A percentile compares a stretch with the other conserved stretches of the same genome.
phyloP scores from a whole-genome alignment of 2,329 filamentous ascomycete genomes.

The Neophaeococcomyces aloes region DNA sequence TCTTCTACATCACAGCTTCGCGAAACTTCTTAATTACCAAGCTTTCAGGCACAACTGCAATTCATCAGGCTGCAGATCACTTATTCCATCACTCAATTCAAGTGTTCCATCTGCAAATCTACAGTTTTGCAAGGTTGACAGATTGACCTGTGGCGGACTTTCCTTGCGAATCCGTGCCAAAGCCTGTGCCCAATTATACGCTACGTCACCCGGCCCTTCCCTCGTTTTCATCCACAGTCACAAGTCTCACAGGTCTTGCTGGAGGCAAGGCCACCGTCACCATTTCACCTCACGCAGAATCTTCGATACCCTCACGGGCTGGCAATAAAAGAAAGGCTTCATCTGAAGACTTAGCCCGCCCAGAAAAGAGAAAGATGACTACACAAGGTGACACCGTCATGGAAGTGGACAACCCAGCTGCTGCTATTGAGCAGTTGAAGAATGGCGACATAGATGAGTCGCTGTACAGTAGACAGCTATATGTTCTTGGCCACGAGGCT shows the following conservation, averaged over 20 bases:
- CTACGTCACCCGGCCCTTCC: slow-evolving; percentile 10
- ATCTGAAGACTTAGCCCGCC: slow-evolving; percentile 36
- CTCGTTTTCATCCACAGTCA: no score
- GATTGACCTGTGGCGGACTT: no score
- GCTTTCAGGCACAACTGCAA: slow-evolving; percentile 9
- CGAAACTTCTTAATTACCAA: slow-evolving; percentile 14
- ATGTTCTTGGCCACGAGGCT: slow-evolving; percentile 64
- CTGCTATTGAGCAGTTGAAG: slow-evolving; percentile 51
- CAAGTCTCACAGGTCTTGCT: slow-evolving; percentile 20
- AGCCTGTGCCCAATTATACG: slow-evolving; percentile 5
- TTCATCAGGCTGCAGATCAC: no score
- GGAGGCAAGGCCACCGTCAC: slow-evolving; percentile 24
- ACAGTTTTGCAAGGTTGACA: no score
- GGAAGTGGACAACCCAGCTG: slow-evolving; percentile 50
- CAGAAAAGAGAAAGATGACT: slow-evolving; percentile 45
- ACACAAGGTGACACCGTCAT: slow-evolving; percentile 40
- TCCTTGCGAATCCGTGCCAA: slow-evolving; percentile 4
- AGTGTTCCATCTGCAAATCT: no score
- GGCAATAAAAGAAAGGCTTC: slow-evolving; percentile 43
- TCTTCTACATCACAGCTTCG: slow-evolving; percentile 10
- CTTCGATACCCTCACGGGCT: slow-evolving; percentile 35
- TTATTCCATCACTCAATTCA: no score
- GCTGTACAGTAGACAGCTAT: slow-evolving; percentile 58
- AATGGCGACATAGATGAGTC: slow-evolving; percentile 58
- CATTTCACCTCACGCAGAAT: slow-evolving; percentile 26